Conservation (phyloP, 2,329 filamentous ascomycete species). For the Diplodia corticola region DNA sequence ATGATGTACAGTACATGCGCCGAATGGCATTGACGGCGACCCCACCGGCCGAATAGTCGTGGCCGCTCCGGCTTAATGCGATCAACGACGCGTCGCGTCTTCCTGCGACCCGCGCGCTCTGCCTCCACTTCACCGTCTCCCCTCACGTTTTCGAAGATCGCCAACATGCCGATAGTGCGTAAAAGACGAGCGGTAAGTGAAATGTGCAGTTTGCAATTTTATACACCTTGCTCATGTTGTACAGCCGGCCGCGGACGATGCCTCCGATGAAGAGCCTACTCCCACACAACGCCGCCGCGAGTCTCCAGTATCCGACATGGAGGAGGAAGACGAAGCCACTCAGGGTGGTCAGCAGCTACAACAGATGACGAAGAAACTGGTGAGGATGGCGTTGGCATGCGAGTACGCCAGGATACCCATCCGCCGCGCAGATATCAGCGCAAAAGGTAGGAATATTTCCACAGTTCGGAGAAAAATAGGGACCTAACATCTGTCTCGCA, state of each 20-base stretch:
- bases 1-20: constrained; percentile 6
- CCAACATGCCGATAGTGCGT: constrained; percentile 23
- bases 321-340: constrained; percentile 5
- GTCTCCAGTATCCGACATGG: constrained; percentile 8
- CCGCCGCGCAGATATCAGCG: constrained; percentile 57
- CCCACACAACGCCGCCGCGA: constrained; percentile 19
- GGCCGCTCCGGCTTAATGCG: neutral
- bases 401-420: constrained; percentile 61
- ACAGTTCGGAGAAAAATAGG: neutral
- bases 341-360: neutral
- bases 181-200: constrained; percentile 25
- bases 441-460: constrained; percentile 44
- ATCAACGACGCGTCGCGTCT: constrained; percentile 1
- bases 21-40: no score
- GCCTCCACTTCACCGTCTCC: neutral
- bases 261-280: neutral
- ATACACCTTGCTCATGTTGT: neutral
- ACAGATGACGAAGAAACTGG: constrained; percentile 61
- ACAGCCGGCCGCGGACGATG: constrained; percentile 8
- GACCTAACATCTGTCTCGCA: constrained; percentile 23
- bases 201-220: neutral
- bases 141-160: neutral
- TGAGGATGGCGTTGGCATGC: constrained; percentile 61
- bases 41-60: neutral
- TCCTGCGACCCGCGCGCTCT: neutral